A percentile compares a stretch with the other conserved stretches of the same genome.
Evolutionary conservation across 768 basidiomycete species (phyloP).

Genomic region (Tulasnella calospora): DNA sequence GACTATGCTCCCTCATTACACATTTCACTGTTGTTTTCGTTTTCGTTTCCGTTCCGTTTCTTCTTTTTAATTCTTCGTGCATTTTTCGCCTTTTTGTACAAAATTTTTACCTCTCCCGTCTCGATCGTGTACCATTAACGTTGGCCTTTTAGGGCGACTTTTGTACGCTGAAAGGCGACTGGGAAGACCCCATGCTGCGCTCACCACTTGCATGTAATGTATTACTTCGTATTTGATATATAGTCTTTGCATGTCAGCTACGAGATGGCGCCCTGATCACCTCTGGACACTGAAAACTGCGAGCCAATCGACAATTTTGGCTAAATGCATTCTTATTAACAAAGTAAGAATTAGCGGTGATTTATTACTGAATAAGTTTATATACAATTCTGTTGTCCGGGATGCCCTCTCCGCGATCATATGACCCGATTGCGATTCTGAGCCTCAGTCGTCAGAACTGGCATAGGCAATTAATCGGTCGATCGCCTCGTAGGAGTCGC

Average conservation of each 20-base stretch:
- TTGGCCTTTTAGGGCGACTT: not conserved
- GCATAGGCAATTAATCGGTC: not conserved
- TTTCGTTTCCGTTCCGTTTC: not conserved
- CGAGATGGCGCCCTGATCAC: not conserved
- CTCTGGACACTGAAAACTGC: not conserved
- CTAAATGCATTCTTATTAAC: not conserved
- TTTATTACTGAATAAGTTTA: not conserved
- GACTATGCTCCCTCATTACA: not conserved
- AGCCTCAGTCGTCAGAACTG: not conserved
- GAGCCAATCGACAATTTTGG: not conserved
- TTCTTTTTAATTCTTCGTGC: not conserved
- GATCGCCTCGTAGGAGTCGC: not conserved
- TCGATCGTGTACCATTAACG: not conserved
- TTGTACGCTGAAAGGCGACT: not conserved
- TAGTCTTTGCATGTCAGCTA: not conserved
- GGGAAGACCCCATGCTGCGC: not conserved
- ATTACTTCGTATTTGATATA: constrained; percentile 10
- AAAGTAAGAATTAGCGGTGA: not conserved
- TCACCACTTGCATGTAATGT: constrained; percentile 8
- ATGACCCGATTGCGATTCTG: not conserved
- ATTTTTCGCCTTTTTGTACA: not conserved
- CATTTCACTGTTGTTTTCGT: not conserved
- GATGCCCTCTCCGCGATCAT: not conserved
- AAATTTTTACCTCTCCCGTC: not conserved
- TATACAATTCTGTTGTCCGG: not conserved